Evolutionary conservation across 208 protist species (phyloP).

Genomic region (Leishmania major): DNA sequence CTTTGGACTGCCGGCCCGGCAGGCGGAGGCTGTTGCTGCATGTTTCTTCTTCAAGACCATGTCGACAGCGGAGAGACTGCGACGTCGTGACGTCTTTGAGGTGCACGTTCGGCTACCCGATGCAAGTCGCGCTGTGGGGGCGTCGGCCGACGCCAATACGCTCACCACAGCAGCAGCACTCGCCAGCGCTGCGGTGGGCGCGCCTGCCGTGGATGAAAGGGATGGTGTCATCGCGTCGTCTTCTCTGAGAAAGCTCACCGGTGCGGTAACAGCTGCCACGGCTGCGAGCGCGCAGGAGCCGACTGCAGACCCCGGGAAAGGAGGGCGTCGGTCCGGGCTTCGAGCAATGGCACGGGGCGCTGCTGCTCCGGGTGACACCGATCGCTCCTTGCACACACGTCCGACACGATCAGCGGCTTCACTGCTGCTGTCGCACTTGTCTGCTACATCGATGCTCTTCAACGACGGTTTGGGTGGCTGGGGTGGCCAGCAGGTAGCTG

Average conservation of each 20-base stretch:
- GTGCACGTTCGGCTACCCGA: background rate
- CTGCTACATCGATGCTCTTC: conserved; percentile 8
- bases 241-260: background rate
- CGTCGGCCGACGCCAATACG: background rate
- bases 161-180: background rate
- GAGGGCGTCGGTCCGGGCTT: background rate
- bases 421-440: background rate
- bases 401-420: background rate
- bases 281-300: background rate
- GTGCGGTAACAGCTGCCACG: background rate
- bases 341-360: background rate
- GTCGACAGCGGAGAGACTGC: conserved; percentile 23
- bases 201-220: background rate
- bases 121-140: background rate
- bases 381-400: background rate
- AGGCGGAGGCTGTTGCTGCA: conserved; percentile 45
- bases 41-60: conserved; percentile 50
- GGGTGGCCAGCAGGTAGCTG: background rate
- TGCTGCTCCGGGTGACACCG: background rate
- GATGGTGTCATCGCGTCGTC: background rate
- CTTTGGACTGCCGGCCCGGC: conserved; percentile 14
- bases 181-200: background rate
- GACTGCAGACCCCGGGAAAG: background rate
- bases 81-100: conserved; percentile 27
- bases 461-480: conserved; percentile 4